Conservation (phyloP, 1,284 basidiomycete species). For the Volvariella surrecta region DNA sequence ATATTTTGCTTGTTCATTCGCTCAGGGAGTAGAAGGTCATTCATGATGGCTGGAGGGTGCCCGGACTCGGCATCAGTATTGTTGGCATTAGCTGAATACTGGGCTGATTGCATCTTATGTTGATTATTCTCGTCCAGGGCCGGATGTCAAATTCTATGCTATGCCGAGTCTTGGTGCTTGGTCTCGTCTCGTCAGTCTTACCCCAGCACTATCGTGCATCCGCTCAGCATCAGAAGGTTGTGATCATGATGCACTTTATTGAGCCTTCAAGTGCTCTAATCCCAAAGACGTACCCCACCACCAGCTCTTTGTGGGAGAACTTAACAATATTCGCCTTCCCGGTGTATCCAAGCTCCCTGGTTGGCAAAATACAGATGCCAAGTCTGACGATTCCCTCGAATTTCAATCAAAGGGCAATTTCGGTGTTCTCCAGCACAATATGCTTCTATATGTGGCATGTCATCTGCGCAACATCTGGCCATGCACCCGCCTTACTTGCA, state of each 20-base stretch:
- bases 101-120: slow-evolving; percentile 4
- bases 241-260: slow-evolving; percentile 11
- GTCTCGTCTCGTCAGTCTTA: slow-evolving; percentile 7
- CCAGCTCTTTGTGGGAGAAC: slow-evolving; percentile 1
- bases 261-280: slow-evolving; percentile 10
- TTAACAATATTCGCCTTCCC: slow-evolving; percentile 2
- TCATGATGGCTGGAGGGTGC: slow-evolving; percentile 11
- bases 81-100: slow-evolving; percentile 11
- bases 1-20: slow-evolving; percentile 1
- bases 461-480: slow-evolving; percentile 10
- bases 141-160: slow-evolving; percentile 8
- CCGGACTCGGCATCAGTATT: slow-evolving; percentile 11
- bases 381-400: slow-evolving; percentile 2
- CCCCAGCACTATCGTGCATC: slow-evolving; percentile 8
- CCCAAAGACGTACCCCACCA: slow-evolving; percentile 6
- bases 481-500: slow-evolving; percentile 14
- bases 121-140: slow-evolving; percentile 7
- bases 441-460: slow-evolving; percentile 9
- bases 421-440: neutral
- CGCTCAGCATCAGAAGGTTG: slow-evolving; percentile 8
- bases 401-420: neutral
- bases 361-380: slow-evolving; percentile 1
- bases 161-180: slow-evolving; percentile 6
- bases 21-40: neutral
- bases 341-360: slow-evolving; percentile 7